These are phyloP conservation scores for Ambrosiella cleistominuta DNA, from an alignment of 2,329 filamentous ascomycete species.

Conservation along the genomic window DNA sequence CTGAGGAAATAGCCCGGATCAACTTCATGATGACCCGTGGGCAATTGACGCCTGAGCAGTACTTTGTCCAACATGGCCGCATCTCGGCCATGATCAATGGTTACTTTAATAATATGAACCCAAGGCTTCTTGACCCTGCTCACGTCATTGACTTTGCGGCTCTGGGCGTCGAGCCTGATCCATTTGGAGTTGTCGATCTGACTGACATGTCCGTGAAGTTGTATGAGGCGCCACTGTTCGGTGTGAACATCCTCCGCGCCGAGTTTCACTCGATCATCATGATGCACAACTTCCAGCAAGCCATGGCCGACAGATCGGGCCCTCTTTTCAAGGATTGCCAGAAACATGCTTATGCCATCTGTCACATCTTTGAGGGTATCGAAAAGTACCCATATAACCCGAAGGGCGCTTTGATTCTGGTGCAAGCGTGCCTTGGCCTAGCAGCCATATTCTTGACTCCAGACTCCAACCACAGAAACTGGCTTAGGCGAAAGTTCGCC, in stretches of 20 bases:
- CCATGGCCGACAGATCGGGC: constrained; percentile 35
- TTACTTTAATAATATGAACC: constrained; percentile 43
- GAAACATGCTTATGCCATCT: constrained; percentile 48
- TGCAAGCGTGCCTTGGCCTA: constrained; percentile 62
- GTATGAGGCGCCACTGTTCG: constrained; percentile 52
- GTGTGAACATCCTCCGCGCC: constrained; percentile 54
- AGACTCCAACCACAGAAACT: constrained; percentile 54
- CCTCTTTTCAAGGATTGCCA: constrained; percentile 36
- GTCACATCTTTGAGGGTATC: constrained; percentile 64
- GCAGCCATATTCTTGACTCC: constrained; percentile 64
- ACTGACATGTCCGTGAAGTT: constrained; percentile 58
- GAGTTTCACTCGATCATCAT: constrained; percentile 66
- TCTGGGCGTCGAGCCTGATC: constrained; percentile 21
- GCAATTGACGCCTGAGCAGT: constrained; percentile 46
- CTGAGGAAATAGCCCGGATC: constrained; percentile 62
- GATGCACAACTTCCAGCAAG: constrained; percentile 63
- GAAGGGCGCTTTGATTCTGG: constrained; percentile 50
- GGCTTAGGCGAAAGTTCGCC: constrained; percentile 66
- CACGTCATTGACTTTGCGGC: constrained; percentile 45
- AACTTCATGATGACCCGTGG: constrained; percentile 51
- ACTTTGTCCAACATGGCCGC: constrained; percentile 40
- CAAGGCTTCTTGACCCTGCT: constrained; percentile 27
- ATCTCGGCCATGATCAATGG: constrained; percentile 34
- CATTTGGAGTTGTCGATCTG: constrained; percentile 36
- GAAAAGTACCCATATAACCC: constrained; percentile 53